Conservation (phyloP, 2,329 filamentous ascomycete species). For the Penicillium psychrosexuale region DNA sequence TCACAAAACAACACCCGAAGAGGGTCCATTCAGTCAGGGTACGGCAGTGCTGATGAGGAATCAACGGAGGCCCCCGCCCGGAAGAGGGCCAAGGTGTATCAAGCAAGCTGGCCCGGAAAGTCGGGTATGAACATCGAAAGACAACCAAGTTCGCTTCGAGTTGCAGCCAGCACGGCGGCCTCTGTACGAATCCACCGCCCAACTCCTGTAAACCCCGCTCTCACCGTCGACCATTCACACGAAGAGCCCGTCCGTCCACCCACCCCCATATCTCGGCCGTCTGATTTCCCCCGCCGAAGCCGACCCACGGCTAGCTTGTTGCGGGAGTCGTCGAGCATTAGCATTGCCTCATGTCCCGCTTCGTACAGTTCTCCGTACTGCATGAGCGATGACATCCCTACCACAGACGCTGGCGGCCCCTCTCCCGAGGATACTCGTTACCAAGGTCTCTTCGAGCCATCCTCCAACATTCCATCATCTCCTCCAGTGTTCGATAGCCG, state of each 20-base stretch:
- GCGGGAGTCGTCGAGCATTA: slow-evolving; percentile 59
- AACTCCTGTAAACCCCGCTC: slow-evolving; percentile 48
- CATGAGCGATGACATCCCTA: slow-evolving; percentile 33
- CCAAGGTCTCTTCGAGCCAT: slow-evolving; percentile 59
- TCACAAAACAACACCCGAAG: slow-evolving; percentile 28
- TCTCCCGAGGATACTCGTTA: slow-evolving; percentile 52
- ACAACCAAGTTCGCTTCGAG: slow-evolving; percentile 74
- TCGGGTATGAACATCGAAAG: slow-evolving; percentile 64
- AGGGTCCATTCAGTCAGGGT: slow-evolving; percentile 52
- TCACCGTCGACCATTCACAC: slow-evolving; percentile 30
- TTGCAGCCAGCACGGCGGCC: slow-evolving; percentile 86
- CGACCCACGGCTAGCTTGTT: slow-evolving; percentile 52
- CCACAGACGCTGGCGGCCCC: slow-evolving; percentile 47
- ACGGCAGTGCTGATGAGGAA: slow-evolving; percentile 72
- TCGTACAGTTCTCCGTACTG: slow-evolving; percentile 44
- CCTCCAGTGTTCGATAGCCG: slow-evolving; percentile 71
- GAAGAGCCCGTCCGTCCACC: slow-evolving; percentile 49
- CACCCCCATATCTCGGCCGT: slow-evolving; percentile 42
- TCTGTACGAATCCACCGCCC: slow-evolving; percentile 83
- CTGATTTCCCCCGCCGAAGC: slow-evolving; percentile 30
- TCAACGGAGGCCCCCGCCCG: slow-evolving; percentile 57
- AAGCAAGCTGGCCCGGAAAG: slow-evolving; percentile 68
- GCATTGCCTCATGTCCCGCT: slow-evolving; percentile 31
- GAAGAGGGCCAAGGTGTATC: slow-evolving; percentile 77
- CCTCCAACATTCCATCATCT: slow-evolving; percentile 82